Evolutionary conservation across 305 asterid species (phyloP).

Genomic region (Striga hermonthica): DNA sequence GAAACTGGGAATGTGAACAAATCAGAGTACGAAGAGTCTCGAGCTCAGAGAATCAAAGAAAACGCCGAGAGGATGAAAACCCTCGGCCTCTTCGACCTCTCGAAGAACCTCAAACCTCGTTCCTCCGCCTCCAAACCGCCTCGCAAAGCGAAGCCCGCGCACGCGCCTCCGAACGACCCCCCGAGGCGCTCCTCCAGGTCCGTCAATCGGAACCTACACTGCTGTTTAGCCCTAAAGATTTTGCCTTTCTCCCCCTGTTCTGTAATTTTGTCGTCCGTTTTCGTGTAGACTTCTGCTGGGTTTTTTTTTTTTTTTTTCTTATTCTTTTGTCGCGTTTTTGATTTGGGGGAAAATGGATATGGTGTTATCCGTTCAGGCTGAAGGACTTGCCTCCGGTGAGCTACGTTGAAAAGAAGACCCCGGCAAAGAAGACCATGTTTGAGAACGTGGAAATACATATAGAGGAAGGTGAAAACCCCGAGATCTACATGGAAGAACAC

Average conservation of each 20-base stretch:
- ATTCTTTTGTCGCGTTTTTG: background rate
- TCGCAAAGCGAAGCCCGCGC: conserved; percentile 26
- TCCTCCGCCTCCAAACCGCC: conserved; percentile 27
- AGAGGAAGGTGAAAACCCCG: conserved; percentile 52
- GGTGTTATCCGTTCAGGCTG: conserved; percentile 41
- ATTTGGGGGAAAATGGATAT: background rate
- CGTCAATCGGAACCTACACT: too few relatives aligned
- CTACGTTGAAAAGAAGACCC: conserved; percentile 38
- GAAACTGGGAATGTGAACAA: conserved; percentile 26
- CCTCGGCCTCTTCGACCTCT: conserved; percentile 57
- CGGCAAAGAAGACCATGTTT: conserved; percentile 17
- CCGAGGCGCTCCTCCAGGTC: conserved; percentile 72
- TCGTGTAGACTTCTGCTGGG: background rate
- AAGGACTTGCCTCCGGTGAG: conserved; percentile 38
- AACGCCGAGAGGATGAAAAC: conserved; percentile 57
- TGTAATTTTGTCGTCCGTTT: too few relatives aligned
- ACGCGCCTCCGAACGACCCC: conserved; percentile 30
- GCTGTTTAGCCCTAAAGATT: background rate
- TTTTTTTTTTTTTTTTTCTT: too few relatives aligned
- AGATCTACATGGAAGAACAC: conserved; percentile 59
- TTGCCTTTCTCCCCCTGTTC: background rate
- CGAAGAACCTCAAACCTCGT: conserved; percentile 39
- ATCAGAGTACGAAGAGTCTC: conserved; percentile 46
- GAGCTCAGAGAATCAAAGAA: conserved; percentile 62
- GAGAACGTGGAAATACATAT: conserved; percentile 39